Evolutionary conservation across 1,139 yeast genomes (phyloP), one percentile per base, ranked within the genome.

Genomic region (Saccharomyces hybrid): DNA sequence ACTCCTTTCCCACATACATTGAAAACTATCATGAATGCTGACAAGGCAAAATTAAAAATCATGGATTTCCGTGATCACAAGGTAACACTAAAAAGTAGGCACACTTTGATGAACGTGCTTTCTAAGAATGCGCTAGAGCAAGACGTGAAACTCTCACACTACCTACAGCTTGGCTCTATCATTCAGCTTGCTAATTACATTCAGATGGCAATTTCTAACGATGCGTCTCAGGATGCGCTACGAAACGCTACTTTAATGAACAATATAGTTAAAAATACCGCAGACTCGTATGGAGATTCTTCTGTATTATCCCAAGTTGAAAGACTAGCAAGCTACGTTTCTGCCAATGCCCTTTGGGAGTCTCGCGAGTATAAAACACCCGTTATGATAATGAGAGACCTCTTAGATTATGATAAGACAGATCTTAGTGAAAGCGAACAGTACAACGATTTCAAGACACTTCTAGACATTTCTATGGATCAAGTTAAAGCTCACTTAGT

Each of bases 401-500:
- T 62, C 6, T 34, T 61, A 47, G 26, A 48, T 30, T 28, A 48
- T 38, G 11, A 57, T 48, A 44, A 50, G 52, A 26, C 46, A 52
- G 27, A 42, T 34, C 26, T 32, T 55, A 27, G 41, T 52, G 48
- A 46, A 26, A 26, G 26, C 30, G 31, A n/a, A 31, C 34, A 2
- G 1, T 47, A 47, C 13, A n/a, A 38, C 14, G 47, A 54, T 49
- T 68, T 38, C 4, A 16, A 7, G 68, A 73, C 49, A 2, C 54
- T 59, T 5, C 56, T 76, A 32, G 65, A 63, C 4, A 60, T 77
- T 7, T 68, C 70, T 1, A 61, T 61, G 14, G 67, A 72, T 2
- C 62, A 74, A 30, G 61, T 83, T 1, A 72, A 73, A 38, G 78
- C 89, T 0, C 72, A 68, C 14, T 68, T 88, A 54, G 88, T 84